These are phyloP conservation scores for Phyllostachys edulis DNA, from an alignment of 176 grass and related monocot species.

Conservation along the genomic window DNA sequence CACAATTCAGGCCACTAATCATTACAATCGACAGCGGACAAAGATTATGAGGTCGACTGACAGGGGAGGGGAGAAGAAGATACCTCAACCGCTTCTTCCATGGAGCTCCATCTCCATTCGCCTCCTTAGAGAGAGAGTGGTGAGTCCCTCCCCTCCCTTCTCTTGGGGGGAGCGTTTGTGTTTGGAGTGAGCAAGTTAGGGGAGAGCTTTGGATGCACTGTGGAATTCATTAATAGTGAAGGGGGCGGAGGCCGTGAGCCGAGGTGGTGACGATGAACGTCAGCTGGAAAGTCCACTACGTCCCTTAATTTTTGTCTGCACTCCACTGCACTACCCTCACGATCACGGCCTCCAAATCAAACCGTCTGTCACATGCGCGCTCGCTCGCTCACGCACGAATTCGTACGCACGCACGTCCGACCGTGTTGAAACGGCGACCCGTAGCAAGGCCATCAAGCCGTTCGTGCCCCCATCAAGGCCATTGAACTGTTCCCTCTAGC, in stretches of 20 bases:
- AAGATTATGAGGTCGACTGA: neutral
- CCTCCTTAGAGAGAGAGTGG: neutral
- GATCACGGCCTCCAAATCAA: neutral
- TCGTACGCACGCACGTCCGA: neutral
- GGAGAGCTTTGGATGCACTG: neutral
- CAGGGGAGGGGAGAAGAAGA: neutral
- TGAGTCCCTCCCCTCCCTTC: too few relatives aligned
- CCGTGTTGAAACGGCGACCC: neutral
- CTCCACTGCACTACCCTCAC: too few relatives aligned
- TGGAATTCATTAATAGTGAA: neutral
- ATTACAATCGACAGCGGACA: neutral
- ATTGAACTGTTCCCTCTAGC: too few relatives aligned
- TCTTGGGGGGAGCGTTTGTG: neutral
- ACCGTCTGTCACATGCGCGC: neutral
- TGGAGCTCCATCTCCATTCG: neutral
- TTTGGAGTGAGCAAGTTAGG: neutral
- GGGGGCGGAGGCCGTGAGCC: too few relatives aligned
- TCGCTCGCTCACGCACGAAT: neutral
- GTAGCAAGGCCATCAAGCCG: too few relatives aligned
- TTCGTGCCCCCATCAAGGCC: too few relatives aligned
- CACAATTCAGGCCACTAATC: neutral
- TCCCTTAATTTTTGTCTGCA: neutral
- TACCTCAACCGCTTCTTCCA: neutral
- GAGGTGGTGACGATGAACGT: neutral
- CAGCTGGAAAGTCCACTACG: neutral